These are phyloP conservation scores for Dimargaris cristalligena DNA, from an alignment of 192 early-diverging fungal species.

Conservation along the genomic window DNA sequence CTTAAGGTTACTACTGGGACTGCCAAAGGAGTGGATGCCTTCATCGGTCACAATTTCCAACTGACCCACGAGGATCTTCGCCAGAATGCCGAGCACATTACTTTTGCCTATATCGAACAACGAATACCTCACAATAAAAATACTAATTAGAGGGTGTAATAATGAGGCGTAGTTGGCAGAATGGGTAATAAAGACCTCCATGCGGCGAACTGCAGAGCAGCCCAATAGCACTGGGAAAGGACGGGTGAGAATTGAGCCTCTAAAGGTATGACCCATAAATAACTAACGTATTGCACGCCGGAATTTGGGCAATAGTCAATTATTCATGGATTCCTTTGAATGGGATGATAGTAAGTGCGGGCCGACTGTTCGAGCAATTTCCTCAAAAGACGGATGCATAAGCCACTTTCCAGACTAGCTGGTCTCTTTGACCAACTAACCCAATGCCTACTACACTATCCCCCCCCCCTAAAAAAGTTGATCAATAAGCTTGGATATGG, in stretches of 20 bases:
- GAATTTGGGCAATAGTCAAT: too few species aligned
- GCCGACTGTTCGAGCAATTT: too few species aligned
- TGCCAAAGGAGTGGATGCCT: constrained; percentile 24
- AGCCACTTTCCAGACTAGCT: too few species aligned
- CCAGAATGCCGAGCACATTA: constrained; percentile 17
- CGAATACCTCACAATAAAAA: background rate
- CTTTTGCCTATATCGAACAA: constrained; percentile 17
- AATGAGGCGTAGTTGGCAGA: background rate
- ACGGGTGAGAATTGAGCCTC: background rate
- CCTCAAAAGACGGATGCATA: too few species aligned
- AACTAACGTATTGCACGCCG: too few species aligned
- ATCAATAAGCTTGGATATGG: background rate
- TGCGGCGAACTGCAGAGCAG: background rate
- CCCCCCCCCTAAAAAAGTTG: background rate
- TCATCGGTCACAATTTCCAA: constrained; percentile 23
- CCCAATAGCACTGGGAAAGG: background rate
- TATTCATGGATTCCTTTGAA: too few species aligned
- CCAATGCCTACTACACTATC: too few species aligned
- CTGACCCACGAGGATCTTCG: constrained; percentile 18
- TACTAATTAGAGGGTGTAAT: background rate
- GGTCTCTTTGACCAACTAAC: too few species aligned
- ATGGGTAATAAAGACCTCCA: background rate
- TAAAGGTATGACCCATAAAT: background rate
- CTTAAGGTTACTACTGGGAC: constrained; percentile 15
- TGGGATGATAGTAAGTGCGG: too few species aligned